Evolutionary conservation across 768 basidiomycete genomes (phyloP).

Genomic region (Trametes gibbosa): DNA sequence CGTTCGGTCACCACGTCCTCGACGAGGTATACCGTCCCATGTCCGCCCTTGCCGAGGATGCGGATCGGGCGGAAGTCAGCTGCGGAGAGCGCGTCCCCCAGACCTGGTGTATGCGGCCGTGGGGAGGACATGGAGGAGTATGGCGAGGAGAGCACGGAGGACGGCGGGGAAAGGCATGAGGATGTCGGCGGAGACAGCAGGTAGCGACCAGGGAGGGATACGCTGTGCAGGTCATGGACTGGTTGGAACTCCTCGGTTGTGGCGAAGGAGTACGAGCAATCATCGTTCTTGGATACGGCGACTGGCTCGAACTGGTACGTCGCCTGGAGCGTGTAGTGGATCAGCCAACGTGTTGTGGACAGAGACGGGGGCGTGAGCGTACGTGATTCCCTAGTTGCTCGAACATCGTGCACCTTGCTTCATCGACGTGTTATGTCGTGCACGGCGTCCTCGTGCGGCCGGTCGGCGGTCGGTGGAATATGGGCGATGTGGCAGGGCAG

Average conservation of each 20-base stretch:
- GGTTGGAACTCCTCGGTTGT: neutral
- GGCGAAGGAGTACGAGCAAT: neutral
- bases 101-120: neutral
- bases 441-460: neutral
- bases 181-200: constrained; percentile 1
- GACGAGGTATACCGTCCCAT: constrained; percentile 26
- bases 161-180: neutral
- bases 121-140: constrained; percentile 1
- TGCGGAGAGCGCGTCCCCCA: neutral
- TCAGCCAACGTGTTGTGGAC: neutral
- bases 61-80: constrained; percentile 23
- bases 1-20: constrained; percentile 20
- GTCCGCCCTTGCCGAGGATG: constrained; percentile 23
- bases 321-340: neutral
- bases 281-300: constrained; percentile 4
- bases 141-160: constrained; percentile 4
- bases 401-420: constrained; percentile 2
- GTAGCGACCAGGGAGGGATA: neutral
- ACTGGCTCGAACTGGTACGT: constrained; percentile 4
- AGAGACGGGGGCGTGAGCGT: neutral
- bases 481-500: neutral
- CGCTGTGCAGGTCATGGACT: neutral
- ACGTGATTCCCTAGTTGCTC: constrained; percentile 7
- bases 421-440: neutral
- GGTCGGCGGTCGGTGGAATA: neutral